Percentiles rank a stretch among this genome's conserved stretches.
Evolutionary conservation across 306 rosid genomes (phyloP).

Genomic region (Echinosophora koreensis): DNA sequence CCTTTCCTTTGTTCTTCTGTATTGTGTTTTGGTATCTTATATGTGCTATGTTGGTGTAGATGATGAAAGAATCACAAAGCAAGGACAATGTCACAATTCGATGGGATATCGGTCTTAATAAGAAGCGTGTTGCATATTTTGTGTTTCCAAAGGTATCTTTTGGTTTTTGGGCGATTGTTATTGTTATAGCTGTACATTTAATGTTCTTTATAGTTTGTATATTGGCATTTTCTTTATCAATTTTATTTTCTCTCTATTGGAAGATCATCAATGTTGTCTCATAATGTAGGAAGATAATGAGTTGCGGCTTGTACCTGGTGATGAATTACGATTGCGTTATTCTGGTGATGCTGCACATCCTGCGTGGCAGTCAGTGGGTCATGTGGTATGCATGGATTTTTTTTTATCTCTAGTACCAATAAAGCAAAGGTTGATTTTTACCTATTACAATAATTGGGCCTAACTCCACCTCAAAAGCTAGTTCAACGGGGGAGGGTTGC

Average conservation of each 20-base stretch:
- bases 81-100: conserved; percentile 95
- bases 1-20: conserved; percentile 22
- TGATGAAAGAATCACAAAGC: conserved; percentile 99
- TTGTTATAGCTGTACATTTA: not conserved
- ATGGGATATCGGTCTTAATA: conserved; percentile 98
- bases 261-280: conserved; percentile 36
- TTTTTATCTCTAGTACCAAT: not conserved
- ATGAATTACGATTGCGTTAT: conserved; percentile 94
- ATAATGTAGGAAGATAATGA: conserved; percentile 93
- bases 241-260: conserved; percentile 2
- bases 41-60: conserved; percentile 60
- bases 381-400: conserved; percentile 73
- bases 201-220: conserved; percentile 13
- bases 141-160: conserved; percentile 88
- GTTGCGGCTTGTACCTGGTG: conserved; percentile 98
- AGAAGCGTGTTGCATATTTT: conserved; percentile 98
- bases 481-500: not conserved
- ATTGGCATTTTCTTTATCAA: conserved; percentile 18
- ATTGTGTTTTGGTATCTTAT: conserved; percentile 40
- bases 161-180: conserved; percentile 1
- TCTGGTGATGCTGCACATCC: conserved; percentile 99
- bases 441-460: not conserved
- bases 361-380: conserved; percentile 99
- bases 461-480: not conserved
- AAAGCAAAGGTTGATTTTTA: not conserved